Base-by-base conservation (phyloP, 306 rosid genomes). In the Acacia acuminata region DNA sequence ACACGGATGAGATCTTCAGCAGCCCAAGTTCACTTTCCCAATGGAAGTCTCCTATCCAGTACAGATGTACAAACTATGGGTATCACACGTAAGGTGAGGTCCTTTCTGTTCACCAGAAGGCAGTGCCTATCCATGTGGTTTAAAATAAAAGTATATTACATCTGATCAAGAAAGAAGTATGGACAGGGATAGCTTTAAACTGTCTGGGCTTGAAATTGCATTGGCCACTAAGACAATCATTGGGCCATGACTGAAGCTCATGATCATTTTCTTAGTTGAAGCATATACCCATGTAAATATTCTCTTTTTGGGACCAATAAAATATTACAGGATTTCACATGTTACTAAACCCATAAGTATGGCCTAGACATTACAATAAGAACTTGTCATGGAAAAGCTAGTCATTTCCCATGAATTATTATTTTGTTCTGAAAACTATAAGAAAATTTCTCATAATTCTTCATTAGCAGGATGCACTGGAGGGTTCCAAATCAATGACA, bases 21-120 rank as follows among this genome's bases (percentile, higher is more conserved):
- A 38, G 75, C 88, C n/a, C 89, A 89, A 32, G 77, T 45, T 73
- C 90, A 89, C 80, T 73, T 84, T 69, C 53, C 87, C 73, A 85
- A 85, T 85, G 97, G 94, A 83, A 86, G 86, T 76, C 87, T 88
- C 76, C 80, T 85, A 76, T 88, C 92, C 70, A 79, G 83, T 60
- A 86, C 88, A 27, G 79, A 86, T 79, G 76, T 81, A 85, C 93
- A 85, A 76, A 56, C 87, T 8, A 75, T 80, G 48, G 87, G 90
- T 79, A 91, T 88, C 82, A 71, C 88, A 40, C 86, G 88, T 79
- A 79, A 55, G 90, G 90, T 87, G 71, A 81, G 72, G 69, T 63
- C 69, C 69, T 60, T 55, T 64, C 25, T 48, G 44, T 87, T 87
- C 77, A 61, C 75, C 76, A 25, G 78, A 50, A 80, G 77, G 83